These are phyloP conservation scores for Articulospora tetracladia DNA, from an alignment of 495 filamentous ascomycete species.

Conservation along the genomic window DNA sequence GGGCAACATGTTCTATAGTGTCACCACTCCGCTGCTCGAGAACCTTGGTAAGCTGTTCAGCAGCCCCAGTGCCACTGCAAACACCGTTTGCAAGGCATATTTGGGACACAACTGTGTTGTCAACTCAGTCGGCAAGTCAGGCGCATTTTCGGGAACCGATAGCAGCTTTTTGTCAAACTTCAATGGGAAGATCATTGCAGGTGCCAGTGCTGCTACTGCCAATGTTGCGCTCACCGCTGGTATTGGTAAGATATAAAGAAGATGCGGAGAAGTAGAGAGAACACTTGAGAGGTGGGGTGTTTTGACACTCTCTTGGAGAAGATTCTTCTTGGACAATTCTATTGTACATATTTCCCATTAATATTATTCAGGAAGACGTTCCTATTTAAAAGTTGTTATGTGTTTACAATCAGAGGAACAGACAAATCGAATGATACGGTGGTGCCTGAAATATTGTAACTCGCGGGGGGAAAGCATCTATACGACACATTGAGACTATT, in stretches of 20 bases:
- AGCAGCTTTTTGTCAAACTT: constrained; percentile 3
- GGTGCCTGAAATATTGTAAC: too few species aligned
- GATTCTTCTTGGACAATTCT: too few species aligned
- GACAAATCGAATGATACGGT: too few species aligned
- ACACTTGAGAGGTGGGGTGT: too few species aligned
- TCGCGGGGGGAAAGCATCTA: too few species aligned
- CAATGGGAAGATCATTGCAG: background rate
- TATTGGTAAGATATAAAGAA: constrained; percentile 9
- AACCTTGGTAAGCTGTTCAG: constrained; percentile 40
- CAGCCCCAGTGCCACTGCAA: constrained; percentile 25
- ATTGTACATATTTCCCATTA: too few species aligned
- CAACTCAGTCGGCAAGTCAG: constrained; percentile 40
- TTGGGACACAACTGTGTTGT: constrained; percentile 42
- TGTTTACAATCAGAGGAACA: too few species aligned
- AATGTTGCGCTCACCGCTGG: constrained; percentile 4
- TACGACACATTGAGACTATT: too few species aligned
- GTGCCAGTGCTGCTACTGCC: background rate
- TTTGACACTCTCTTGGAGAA: too few species aligned
- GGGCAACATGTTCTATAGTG: constrained; percentile 58
- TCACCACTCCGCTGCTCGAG: constrained; percentile 23
- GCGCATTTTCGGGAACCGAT: constrained; percentile 28
- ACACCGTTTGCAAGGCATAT: constrained; percentile 34
- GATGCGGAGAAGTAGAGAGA: too few species aligned
- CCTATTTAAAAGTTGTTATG: too few species aligned
- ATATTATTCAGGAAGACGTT: too few species aligned